phyloP scores from a whole-genome alignment of 2,329 filamentous ascomycete species.

The Pseudogymnoascus sp. region DNA sequence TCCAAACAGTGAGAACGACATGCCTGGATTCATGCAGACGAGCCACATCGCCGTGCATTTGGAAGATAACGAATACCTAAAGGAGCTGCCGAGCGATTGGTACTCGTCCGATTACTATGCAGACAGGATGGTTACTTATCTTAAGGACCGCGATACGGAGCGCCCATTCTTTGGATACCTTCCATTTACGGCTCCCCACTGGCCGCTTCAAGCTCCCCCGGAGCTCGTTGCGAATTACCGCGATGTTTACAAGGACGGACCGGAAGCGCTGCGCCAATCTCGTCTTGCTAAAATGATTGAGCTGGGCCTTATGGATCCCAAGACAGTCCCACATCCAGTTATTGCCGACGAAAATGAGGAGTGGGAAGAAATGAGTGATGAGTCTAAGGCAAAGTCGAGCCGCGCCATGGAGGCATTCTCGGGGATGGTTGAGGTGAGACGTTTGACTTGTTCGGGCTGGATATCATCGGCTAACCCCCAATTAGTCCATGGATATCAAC shows the following conservation, averaged over 20 bases:
- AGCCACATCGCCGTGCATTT: constrained; percentile 30
- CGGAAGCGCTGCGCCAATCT: constrained; percentile 37
- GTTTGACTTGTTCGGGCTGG: constrained; percentile 28
- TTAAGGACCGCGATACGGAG: constrained; percentile 37
- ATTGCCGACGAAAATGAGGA: constrained; percentile 22
- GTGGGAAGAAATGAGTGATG: constrained; percentile 34
- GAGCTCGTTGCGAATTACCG: constrained; percentile 41
- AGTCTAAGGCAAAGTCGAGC: constrained; percentile 34
- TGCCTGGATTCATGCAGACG: constrained; percentile 33
- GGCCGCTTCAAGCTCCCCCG: constrained; percentile 53
- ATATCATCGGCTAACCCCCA: neutral
- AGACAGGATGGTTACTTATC: constrained; percentile 44
- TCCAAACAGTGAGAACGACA: neutral
- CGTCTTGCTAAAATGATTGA: constrained; percentile 40
- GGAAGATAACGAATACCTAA: constrained; percentile 6
- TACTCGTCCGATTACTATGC: constrained; percentile 49
- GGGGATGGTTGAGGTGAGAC: constrained; percentile 36
- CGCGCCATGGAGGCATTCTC: constrained; percentile 44
- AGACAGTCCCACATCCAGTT: constrained; percentile 37
- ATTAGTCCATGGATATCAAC: constrained; percentile 35
- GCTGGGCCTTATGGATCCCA: constrained; percentile 35
- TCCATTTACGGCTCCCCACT: constrained; percentile 56
- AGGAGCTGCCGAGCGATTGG: constrained; percentile 37
- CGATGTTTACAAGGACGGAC: constrained; percentile 43
- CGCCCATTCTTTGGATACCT: constrained; percentile 53